Conservation (phyloP, 345 rosid species). For the Lepidium aucheri region DNA sequence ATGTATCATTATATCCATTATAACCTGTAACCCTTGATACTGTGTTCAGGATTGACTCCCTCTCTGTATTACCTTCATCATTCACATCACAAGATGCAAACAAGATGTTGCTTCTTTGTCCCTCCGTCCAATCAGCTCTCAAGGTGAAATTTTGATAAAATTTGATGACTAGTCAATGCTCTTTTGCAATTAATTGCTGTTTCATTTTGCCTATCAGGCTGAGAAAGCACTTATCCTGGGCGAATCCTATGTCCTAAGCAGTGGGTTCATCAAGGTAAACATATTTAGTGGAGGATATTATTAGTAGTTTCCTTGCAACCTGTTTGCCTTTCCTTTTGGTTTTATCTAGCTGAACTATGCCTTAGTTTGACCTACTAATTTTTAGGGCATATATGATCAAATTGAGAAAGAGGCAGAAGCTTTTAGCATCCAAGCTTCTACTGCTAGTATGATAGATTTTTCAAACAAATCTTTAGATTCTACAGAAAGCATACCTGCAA, state of each 20-base stretch:
- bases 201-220: constrained; percentile 39
- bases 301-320: not conserved
- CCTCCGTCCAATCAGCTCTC: constrained; percentile 58
- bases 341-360: constrained; percentile 20
- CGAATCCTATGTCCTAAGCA: constrained; percentile 67
- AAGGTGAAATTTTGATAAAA: constrained; percentile 48
- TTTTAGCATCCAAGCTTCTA: constrained; percentile 44
- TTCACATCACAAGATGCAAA: constrained; percentile 71
- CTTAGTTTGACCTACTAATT: constrained; percentile 17
- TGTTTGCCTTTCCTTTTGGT: not conserved
- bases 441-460: constrained; percentile 28
- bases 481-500: constrained; percentile 38
- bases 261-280: constrained; percentile 71
- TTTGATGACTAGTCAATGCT: not conserved
- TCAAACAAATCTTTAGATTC: constrained; percentile 40
- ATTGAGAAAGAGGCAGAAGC: constrained; percentile 70
- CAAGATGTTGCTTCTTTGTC: constrained; percentile 63
- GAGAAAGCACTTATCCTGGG: constrained; percentile 65
- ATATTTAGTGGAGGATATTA: not conserved
- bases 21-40: constrained; percentile 19
- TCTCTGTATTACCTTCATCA: constrained; percentile 67
- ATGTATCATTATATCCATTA: not conserved
- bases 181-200: not conserved
- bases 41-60: constrained; percentile 80
- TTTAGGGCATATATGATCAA: constrained; percentile 63